Evolutionary conservation across 2,329 filamentous ascomycete species (phyloP), one percentile per base, ranked within the genome.

Genomic region (Mycosphaerella arachidis): DNA sequence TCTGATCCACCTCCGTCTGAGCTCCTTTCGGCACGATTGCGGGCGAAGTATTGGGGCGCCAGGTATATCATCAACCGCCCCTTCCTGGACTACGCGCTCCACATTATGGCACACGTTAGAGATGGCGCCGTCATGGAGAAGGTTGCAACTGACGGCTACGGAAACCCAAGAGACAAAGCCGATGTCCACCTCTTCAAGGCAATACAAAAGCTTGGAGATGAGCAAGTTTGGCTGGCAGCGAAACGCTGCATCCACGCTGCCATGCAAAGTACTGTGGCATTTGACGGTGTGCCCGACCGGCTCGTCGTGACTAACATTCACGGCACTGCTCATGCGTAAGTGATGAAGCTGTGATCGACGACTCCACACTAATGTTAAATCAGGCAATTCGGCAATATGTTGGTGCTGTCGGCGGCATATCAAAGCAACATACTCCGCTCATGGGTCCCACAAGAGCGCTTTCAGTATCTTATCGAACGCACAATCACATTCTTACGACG

Each of bases 381-480:
- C 55, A 96, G 92, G 6, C 94, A 99, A 91, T 99, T 95, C 79
- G 93, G 94, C 60, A 97, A 97, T 72, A 85, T 97, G 70, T 81
- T 97, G 53, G 91, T 95, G n/a, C 84, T 99, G 2, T 86, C 90
- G 29, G 92, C 93, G 1, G 89, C 88, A 3, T 92, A 86, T 74
- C 84, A 82, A 63, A 82, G 79, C 4, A 76, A 81, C 29, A 66
- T 63, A 48, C 81, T 95, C 1, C 76, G 76, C 5, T 72, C 77
- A 5, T 82, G 85, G 31, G 81, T 96, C 20, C 74, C 84, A 3
- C 75, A 77, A 52, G 73, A 81, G 0, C 75, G 78, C 2, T 77
- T 96, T 7, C 77, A 82, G 48, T 71, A 74, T 1, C 81, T 96
- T 0, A 85, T 95, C 59, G 72, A 79, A 45, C 86, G 85, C 62